Percentiles rank a stretch among this genome's conserved stretches.
phyloP scores from a whole-genome alignment of 2,329 filamentous ascomycete species.

The Pezicula neosporulosa region DNA sequence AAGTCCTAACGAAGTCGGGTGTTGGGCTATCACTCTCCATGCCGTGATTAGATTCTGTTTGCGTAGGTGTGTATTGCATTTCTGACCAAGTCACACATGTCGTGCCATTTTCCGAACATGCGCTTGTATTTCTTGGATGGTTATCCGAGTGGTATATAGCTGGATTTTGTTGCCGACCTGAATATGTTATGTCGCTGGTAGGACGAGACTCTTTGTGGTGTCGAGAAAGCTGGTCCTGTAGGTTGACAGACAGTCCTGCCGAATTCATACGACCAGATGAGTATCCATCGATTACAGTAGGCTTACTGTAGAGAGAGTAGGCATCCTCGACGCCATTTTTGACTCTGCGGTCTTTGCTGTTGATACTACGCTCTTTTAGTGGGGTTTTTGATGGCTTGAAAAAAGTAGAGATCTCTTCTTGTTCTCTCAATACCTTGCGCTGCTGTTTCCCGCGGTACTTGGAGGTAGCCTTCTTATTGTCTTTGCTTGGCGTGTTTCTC shows the following conservation, averaged over 20 bases:
- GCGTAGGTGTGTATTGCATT: constrained; percentile 8
- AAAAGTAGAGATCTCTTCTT: constrained; percentile 25
- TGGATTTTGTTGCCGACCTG: not conserved
- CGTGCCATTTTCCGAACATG: constrained; percentile 9
- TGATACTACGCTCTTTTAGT: constrained; percentile 8
- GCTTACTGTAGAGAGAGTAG: constrained; percentile 3
- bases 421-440: constrained; percentile 11
- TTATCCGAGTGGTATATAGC: not conserved
- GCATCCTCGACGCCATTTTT: constrained; percentile 1
- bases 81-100: constrained; percentile 25
- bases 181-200: no score
- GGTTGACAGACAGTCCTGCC: no score
- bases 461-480: constrained; percentile 22
- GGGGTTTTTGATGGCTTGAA: constrained; percentile 19
- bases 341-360: not conserved
- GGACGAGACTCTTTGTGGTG: no score
- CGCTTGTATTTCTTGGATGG: constrained; percentile 2
- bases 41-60: not conserved
- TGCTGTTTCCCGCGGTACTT: constrained; percentile 23
- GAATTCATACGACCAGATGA: no score
- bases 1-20: constrained; percentile 18
- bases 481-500: constrained; percentile 16
- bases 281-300: not conserved
- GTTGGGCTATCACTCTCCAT: constrained; percentile 12
- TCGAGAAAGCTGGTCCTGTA: no score